Evolutionary conservation across 2,329 filamentous ascomycete genomes (phyloP).

Genomic region (Thielaviopsis populi): DNA sequence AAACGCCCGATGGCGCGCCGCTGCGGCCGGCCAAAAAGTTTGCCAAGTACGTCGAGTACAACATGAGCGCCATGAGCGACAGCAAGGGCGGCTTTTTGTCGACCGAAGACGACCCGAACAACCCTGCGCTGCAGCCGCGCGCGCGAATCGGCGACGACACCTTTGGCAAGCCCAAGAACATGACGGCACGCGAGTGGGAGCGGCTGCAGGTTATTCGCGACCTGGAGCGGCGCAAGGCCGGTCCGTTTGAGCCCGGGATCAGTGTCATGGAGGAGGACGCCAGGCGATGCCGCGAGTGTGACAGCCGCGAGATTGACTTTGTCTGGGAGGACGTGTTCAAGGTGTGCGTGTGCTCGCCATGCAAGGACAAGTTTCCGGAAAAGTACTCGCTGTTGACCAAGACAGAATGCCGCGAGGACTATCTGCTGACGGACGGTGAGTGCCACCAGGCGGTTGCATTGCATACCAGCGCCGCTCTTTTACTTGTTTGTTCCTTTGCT

Average conservation of each 20-base stretch:
- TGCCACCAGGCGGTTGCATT: conserved; percentile 19
- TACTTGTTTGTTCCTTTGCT: background rate
- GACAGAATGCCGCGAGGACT: conserved; percentile 90
- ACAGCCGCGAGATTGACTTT: conserved; percentile 76
- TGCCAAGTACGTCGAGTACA: conserved; percentile 89
- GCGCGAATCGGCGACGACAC: conserved; percentile 25
- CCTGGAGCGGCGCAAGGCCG: conserved; percentile 57
- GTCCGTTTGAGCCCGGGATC: conserved; percentile 80
- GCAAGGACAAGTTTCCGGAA: conserved; percentile 80
- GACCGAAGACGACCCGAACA: conserved; percentile 81
- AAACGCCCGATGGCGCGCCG: conserved; percentile 39
- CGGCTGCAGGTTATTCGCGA: conserved; percentile 58
- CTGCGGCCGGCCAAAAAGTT: conserved; percentile 77
- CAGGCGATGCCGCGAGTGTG: conserved; percentile 73
- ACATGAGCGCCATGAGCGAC: conserved; percentile 95
- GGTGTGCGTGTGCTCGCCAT: conserved; percentile 59
- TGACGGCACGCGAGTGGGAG: conserved; percentile 90
- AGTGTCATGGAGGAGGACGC: conserved; percentile 53
- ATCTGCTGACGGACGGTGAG: conserved; percentile 79
- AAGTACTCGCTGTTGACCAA: conserved; percentile 94
- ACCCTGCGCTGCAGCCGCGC: conserved; percentile 48
- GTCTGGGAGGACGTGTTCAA: conserved; percentile 81
- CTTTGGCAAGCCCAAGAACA: conserved; percentile 63
- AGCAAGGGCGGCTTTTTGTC: conserved; percentile 92
- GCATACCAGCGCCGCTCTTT: background rate